Evolutionary conservation across 306 rosid species (phyloP).

Genomic region (Boehmeria nivea): DNA sequence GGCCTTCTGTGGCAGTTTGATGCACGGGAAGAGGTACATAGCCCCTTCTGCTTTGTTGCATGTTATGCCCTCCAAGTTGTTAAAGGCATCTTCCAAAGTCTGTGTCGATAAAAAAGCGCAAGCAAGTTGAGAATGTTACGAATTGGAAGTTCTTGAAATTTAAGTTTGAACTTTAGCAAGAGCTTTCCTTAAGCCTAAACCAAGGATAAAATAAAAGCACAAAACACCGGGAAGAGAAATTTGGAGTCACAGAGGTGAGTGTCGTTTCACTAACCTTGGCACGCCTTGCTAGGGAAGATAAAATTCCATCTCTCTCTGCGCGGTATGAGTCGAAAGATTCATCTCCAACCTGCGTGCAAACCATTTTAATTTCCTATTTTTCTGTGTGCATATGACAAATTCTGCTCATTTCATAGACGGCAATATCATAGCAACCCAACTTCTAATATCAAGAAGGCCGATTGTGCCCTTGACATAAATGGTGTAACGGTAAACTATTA

Average conservation of each 20-base stretch:
- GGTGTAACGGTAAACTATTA: too few species aligned
- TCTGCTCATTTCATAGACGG: neutral
- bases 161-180: neutral
- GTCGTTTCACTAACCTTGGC: slow-evolving; percentile 62
- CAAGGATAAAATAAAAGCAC: too few species aligned
- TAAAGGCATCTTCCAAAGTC: slow-evolving; percentile 69
- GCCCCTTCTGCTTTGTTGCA: slow-evolving; percentile 96
- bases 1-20: slow-evolving; percentile 61
- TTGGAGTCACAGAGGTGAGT: neutral
- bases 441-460: neutral
- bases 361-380: neutral
- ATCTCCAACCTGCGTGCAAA: slow-evolving; percentile 68
- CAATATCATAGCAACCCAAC: neutral
- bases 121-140: neutral
- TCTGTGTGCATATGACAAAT: neutral
- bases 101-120: slow-evolving; percentile 15
- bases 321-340: slow-evolving; percentile 67
- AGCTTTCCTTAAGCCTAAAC: too few species aligned
- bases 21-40: slow-evolving; percentile 75
- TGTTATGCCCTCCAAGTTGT: slow-evolving; percentile 72
- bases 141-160: too few species aligned
- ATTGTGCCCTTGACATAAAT: too few species aligned
- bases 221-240: neutral
- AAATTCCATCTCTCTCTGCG: slow-evolving; percentile 71
- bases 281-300: slow-evolving; percentile 77